phyloP scores from a whole-genome alignment of 2,329 filamentous ascomycete species.

The Claviceps maximensis region DNA sequence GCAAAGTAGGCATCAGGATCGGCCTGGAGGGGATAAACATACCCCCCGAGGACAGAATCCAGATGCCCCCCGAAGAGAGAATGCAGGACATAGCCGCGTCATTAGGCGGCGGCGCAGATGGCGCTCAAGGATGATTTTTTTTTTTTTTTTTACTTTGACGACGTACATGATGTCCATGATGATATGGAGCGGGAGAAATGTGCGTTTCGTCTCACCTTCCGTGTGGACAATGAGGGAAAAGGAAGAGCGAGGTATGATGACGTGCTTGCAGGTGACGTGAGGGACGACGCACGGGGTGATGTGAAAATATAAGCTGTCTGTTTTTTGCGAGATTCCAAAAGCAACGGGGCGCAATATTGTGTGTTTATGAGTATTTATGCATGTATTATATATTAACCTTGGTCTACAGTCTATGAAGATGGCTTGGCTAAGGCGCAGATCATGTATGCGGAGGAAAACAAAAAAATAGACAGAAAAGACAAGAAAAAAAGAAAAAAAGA shows the following conservation, averaged over 20 bases:
- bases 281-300: too few species aligned
- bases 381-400: too few species aligned
- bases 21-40: slow-evolving; percentile 24
- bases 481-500: neutral
- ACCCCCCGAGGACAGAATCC: slow-evolving; percentile 12
- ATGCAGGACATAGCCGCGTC: slow-evolving; percentile 8
- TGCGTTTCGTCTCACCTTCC: neutral
- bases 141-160: neutral
- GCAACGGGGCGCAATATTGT: too few species aligned
- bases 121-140: neutral
- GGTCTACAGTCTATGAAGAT: too few species aligned
- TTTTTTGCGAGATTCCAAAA: too few species aligned
- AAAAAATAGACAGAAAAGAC: neutral
- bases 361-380: too few species aligned
- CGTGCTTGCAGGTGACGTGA: too few species aligned
- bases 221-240: neutral
- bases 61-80: slow-evolving; percentile 14
- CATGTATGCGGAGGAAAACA: too few species aligned
- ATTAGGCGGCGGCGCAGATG: slow-evolving; percentile 5
- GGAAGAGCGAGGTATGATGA: neutral
- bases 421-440: too few species aligned
- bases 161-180: neutral
- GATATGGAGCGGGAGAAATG: neutral
- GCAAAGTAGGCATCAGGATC: slow-evolving; percentile 19
- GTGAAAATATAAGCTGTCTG: too few species aligned